A percentile compares a stretch with the other conserved stretches of the same genome.
phyloP scores from a whole-genome alignment of 1,284 basidiomycete genomes.

The Trametes pubescens region DNA sequence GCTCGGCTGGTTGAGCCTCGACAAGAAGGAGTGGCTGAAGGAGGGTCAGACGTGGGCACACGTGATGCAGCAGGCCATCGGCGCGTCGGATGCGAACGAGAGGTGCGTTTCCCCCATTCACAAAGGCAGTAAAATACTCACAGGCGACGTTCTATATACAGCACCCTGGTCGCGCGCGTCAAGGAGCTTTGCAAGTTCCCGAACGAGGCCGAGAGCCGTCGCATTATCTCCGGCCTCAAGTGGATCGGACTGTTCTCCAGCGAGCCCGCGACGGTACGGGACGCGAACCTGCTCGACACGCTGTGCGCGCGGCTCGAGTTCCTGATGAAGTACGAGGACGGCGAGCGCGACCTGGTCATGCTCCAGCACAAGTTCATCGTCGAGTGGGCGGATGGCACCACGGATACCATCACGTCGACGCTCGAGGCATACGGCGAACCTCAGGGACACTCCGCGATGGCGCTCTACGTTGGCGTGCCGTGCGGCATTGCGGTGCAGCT shows the following conservation, averaged over 20 bases:
- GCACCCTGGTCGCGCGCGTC: constrained; percentile 76
- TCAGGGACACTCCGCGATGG: constrained; percentile 93
- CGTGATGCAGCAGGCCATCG: constrained; percentile 83
- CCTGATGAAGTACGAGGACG: constrained; percentile 91
- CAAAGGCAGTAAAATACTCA: background rate
- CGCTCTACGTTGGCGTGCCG: constrained; percentile 89
- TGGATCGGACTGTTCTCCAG: constrained; percentile 95
- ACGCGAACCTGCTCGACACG: constrained; percentile 90
- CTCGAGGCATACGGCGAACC: constrained; percentile 92
- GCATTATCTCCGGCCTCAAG: constrained; percentile 88
- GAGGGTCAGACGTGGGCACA: constrained; percentile 83
- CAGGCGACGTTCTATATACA: constrained; percentile 31
- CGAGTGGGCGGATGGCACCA: constrained; percentile 83
- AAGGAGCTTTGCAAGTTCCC: constrained; percentile 79
- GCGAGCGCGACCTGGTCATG: constrained; percentile 96
- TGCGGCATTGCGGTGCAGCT: constrained; percentile 94
- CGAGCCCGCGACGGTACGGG: constrained; percentile 70
- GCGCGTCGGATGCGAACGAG: constrained; percentile 76
- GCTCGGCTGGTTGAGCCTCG: constrained; percentile 88
- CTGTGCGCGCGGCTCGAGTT: constrained; percentile 92
- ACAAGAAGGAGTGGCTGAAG: constrained; percentile 81
- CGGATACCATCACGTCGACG: constrained; percentile 90
- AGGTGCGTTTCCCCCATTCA: constrained; percentile 52
- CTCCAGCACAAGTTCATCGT: constrained; percentile 97
- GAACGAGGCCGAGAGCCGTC: constrained; percentile 67